Evolutionary conservation across 345 rosid species (phyloP), one percentile per base, ranked within the genome.

Genomic region (Zanthoxylum bungeanum): DNA sequence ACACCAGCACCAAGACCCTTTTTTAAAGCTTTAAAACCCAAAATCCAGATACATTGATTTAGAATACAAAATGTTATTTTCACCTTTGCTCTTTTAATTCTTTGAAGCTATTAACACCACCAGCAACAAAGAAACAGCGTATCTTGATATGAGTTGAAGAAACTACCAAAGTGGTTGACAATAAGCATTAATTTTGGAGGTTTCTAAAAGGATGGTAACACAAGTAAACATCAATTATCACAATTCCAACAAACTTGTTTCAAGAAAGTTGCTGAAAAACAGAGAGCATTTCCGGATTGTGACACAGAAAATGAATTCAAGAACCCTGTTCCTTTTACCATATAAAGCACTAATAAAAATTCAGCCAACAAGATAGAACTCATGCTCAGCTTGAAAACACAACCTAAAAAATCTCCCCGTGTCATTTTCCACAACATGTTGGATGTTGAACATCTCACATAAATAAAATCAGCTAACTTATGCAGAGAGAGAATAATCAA

Each of bases 91-190:
- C 66, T 50, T 44, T 66, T 64, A 52, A 39, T 36, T 71, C 71
- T 10, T 66, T 71, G 66, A 78, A 66, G 76, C 76, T 39, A 27
- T 19, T n/a, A 44, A 44, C 75, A 72, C 61, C 70, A 68, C 77
- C 84, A 83, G 86, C 74, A 80, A 75, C 75, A 82, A 82, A 61
- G 66, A 67, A 69, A 80, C 77, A 78, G 71, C 75, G 78, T 77
- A 74, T 80, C 74, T 78, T 27, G 81, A 74, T 76, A 70, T 76
- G 49, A 77, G 76, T 66, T 78, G 69, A 78, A 74, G 71, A 78
- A 80, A 77, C 71, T 69, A 82, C 83, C 85, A 44, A 83, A 76
- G 69, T 67, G 80, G 80, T 66, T 80, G 87, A 82, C 87, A 88
- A 59, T 58, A 80, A 74, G 80, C 80, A 81, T 79, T 84, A 81